These are phyloP conservation scores for Heliamphora pulchella DNA, from an alignment of 179 eudicot genomes.

Conservation along the genomic window DNA sequence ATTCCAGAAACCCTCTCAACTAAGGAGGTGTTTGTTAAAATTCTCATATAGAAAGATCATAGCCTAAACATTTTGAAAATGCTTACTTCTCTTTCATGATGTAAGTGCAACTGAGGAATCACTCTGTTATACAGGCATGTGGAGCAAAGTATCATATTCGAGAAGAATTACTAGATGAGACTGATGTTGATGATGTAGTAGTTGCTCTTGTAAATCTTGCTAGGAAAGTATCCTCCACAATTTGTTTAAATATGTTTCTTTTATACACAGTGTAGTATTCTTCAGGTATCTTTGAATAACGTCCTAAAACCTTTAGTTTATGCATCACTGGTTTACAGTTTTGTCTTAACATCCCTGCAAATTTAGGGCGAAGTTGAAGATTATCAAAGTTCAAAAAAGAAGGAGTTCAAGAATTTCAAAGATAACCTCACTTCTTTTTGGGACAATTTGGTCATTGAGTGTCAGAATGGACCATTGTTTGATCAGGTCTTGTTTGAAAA, in stretches of 20 bases:
- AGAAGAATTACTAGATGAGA: slow-evolving; percentile 69
- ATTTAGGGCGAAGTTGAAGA: slow-evolving; percentile 88
- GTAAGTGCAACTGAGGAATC: slow-evolving; percentile 18
- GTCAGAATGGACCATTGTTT: slow-evolving; percentile 90
- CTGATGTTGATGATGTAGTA: slow-evolving; percentile 85
- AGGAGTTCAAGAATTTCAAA: slow-evolving; percentile 80
- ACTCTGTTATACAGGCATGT: slow-evolving; percentile 54
- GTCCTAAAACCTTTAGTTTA: background rate
- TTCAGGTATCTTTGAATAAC: background rate
- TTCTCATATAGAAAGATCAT: background rate
- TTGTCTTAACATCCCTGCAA: slow-evolving; percentile 30
- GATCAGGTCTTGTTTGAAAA: slow-evolving; percentile 74
- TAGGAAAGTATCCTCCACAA: slow-evolving; percentile 50
- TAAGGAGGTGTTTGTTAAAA: background rate
- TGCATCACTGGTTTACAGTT: slow-evolving; percentile 1
- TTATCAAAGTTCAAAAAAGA: slow-evolving; percentile 74
- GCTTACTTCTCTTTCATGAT: background rate
- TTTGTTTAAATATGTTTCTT: background rate
- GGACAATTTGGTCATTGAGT: slow-evolving; percentile 77
- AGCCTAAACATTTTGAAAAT: background rate
- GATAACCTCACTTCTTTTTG: slow-evolving; percentile 75
- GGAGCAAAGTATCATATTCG: slow-evolving; percentile 65
- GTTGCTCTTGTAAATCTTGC: slow-evolving; percentile 82
- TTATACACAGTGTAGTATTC: slow-evolving; percentile 1
- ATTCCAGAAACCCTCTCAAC: background rate